A percentile compares a stretch with the other conserved stretches of the same genome.
These are phyloP conservation scores for Leccinum pellstonianum DNA, from an alignment of 768 basidiomycete genomes.

Conservation along the genomic window DNA sequence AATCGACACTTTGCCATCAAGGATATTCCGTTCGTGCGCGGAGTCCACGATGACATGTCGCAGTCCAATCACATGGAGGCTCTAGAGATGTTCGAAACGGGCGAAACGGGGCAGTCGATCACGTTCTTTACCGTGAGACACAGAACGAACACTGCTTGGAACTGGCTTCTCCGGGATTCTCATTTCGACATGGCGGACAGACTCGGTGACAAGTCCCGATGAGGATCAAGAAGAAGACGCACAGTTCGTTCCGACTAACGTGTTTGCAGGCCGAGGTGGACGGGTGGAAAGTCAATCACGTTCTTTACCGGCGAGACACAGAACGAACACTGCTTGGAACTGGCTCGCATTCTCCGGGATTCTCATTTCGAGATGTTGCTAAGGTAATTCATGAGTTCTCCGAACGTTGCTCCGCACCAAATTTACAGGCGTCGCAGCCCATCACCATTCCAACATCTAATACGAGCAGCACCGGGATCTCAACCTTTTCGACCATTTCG, in stretches of 20 bases:
- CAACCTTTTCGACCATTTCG: neutral
- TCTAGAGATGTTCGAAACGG: conserved; percentile 83
- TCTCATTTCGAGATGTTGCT: conserved; percentile 59
- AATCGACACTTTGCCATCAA: conserved; percentile 67
- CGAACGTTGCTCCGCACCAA: no score
- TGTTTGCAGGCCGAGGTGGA: no score
- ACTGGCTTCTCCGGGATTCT: conserved; percentile 78
- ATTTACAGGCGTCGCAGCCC: no score
- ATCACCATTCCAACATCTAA: no score
- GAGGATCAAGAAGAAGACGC: conserved; percentile 96
- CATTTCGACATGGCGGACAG: conserved; percentile 52
- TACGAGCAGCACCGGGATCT: no score
- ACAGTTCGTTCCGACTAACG: conserved; percentile 45
- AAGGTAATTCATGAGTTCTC: no score
- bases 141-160: conserved; percentile 92
- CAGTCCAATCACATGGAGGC: conserved; percentile 83
- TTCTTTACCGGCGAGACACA: conserved; percentile 94
- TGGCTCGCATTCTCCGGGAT: conserved; percentile 61
- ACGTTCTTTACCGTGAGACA: conserved; percentile 93
- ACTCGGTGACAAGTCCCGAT: conserved; percentile 77
- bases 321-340: conserved; percentile 88
- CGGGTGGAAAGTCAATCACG: conserved; percentile 84
- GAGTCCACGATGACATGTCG: conserved; percentile 84
- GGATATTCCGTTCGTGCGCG: conserved; percentile 74
- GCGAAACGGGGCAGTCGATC: conserved; percentile 70